A percentile compares a stretch with the other conserved stretches of the same genome.
These are phyloP conservation scores for Trifolium dubium DNA, from an alignment of 306 rosid genomes.

Conservation along the genomic window DNA sequence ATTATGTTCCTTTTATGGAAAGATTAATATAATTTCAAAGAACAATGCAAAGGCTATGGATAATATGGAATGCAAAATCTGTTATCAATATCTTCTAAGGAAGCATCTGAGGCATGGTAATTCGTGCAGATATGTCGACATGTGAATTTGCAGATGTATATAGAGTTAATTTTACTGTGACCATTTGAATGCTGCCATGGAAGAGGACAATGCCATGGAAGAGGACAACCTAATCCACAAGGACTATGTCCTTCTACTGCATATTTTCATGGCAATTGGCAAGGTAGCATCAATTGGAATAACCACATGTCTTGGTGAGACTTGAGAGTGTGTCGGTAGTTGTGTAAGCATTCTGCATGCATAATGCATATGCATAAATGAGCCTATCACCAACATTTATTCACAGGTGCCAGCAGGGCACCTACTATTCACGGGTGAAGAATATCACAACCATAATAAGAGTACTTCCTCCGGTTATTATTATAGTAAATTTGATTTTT, in stretches of 20 bases:
- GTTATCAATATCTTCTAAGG: constrained; percentile 21
- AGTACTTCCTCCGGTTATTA: no score
- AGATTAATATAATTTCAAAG: background rate
- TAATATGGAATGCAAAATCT: background rate
- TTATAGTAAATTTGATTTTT: no score
- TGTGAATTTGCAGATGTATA: background rate
- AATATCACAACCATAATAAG: constrained; percentile 32
- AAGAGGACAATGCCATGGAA: background rate
- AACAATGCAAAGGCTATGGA: constrained; percentile 11
- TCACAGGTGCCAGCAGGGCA: constrained; percentile 24
- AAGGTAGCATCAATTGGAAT: constrained; percentile 19
- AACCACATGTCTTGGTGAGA: background rate
- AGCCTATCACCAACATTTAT: constrained; percentile 6
- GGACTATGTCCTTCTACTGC: constrained; percentile 19
- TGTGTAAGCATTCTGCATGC: constrained; percentile 22
- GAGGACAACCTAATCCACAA: background rate
- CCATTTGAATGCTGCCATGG: background rate
- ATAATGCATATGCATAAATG: constrained; percentile 23
- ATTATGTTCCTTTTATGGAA: constrained; percentile 8
- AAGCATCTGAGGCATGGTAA: constrained; percentile 12
- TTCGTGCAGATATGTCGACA: constrained; percentile 7
- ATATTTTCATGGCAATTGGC: constrained; percentile 3
- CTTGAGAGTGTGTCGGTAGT: constrained; percentile 20
- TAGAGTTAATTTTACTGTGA: constrained; percentile 18
- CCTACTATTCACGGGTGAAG: constrained; percentile 27